Evolutionary conservation across 371 early-diverging fungal genomes (phyloP), one percentile per base, ranked within the genome.

Genomic region (Lichtheimia ramosa): DNA sequence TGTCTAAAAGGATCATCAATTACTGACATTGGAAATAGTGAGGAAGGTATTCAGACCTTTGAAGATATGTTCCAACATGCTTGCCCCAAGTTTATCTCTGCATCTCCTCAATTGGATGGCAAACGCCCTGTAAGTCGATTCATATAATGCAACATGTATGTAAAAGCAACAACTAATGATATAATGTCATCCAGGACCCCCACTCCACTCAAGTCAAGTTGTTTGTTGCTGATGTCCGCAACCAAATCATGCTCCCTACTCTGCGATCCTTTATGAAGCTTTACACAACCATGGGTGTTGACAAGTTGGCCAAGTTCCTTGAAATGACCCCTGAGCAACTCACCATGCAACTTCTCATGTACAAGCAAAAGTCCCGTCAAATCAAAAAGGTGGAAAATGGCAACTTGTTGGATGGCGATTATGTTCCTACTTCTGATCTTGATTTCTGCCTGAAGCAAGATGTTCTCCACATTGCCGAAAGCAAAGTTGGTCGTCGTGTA

Each of bases 31-130:
- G 23, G 57, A 18, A 68, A 68, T 64, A 88, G 91, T 28, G 94
- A 92, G 57, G 95, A 93, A 58, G 89, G 88, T 43, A 59, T 94
- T 42, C 66, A 78, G 21, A 83, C 88, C 51, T 91, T 92, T 66
- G 91, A 94, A 65, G 96, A 96, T 64, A 83, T 97, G 50, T 97
- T 90, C 84, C 80, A 84, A 61, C 93, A 89, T 63, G 91, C 97
- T 15, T 93, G 94, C 77, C 97, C 97, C 64, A 94, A 94, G 75
- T 97, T 96, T 74, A 93, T 97, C 60, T 87, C 89, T 40, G 94
- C 96, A 54, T 90, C 83, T 48, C 86, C 91, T 39, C 42, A 88
- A 89, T 64, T 84, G 85, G 76, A 87, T 83, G 69, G 46, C 27
- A 56, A 58, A 25, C 54, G 61, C 34, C 58, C 50, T 46, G 71